Conservation (phyloP, 176 grass and related monocot species). For the Eragrostis curvula region DNA sequence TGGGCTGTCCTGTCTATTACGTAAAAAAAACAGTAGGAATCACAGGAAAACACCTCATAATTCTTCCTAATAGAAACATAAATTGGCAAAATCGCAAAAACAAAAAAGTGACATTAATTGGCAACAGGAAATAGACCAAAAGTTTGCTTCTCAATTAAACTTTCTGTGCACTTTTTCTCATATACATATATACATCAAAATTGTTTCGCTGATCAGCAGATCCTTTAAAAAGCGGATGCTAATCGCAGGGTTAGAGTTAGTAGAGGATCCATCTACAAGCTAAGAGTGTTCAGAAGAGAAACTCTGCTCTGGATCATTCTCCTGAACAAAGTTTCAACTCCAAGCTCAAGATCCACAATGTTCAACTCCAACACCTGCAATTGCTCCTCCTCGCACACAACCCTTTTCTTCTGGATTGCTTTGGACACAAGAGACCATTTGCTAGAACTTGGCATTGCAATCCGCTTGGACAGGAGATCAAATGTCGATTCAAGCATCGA, state of each 20-base stretch:
- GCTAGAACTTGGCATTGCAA: not conserved
- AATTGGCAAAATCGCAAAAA: too few species aligned
- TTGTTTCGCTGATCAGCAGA: constrained; percentile 13
- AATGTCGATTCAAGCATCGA: constrained; percentile 14
- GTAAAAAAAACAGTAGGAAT: not conserved
- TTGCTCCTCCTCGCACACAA: constrained; percentile 17
- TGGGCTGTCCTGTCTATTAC: constrained; percentile 4
- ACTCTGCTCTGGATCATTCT: constrained; percentile 39
- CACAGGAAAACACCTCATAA: not conserved
- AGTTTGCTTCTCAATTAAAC: constrained; percentile 23
- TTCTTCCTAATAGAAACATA: not conserved
- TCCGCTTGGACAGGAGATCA: not conserved
- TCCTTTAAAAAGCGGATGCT: not conserved
- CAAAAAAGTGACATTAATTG: too few species aligned
- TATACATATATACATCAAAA: constrained; percentile 29
- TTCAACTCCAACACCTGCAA: constrained; percentile 32
- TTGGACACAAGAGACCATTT: constrained; percentile 38
- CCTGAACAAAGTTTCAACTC: constrained; percentile 41
- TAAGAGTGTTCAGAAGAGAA: constrained; percentile 44
- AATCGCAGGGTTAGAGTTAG: constrained; percentile 12
- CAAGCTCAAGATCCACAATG: constrained; percentile 31
- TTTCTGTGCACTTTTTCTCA: constrained; percentile 29
- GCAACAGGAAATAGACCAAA: constrained; percentile 39
- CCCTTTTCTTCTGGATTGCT: constrained; percentile 24
- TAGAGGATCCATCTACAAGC: constrained; percentile 28